Evolutionary conservation across 768 basidiomycete genomes (phyloP).

Genomic region (Tricholoma hemisulphureum): DNA sequence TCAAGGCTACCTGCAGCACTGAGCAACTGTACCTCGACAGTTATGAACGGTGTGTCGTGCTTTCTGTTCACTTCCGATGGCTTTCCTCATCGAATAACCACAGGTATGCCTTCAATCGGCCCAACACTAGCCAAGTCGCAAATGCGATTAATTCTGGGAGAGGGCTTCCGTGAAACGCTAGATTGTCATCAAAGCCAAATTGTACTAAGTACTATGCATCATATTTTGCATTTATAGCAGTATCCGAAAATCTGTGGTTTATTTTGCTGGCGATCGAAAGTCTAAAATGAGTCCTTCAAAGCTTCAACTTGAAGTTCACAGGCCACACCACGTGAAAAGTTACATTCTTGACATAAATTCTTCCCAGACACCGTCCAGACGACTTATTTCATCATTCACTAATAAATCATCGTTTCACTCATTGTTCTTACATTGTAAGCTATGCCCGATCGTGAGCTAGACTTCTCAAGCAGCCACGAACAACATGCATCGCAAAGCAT

Average conservation of each 20-base stretch:
- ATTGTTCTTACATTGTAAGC: too few species aligned
- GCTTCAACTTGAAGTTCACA: too few species aligned
- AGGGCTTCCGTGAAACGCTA: conserved; percentile 50
- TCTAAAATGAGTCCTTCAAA: too few species aligned
- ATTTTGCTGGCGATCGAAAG: not conserved
- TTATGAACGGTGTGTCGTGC: conserved; percentile 56
- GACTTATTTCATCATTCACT: too few species aligned
- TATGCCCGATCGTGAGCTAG: too few species aligned
- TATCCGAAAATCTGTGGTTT: not conserved
- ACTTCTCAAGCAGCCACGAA: too few species aligned
- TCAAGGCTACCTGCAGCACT: conserved; percentile 67
- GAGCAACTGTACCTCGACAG: conserved; percentile 67
- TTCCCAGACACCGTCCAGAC: too few species aligned
- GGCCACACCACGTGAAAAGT: too few species aligned
- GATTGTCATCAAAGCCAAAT: not conserved
- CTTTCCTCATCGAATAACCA: conserved; percentile 21
- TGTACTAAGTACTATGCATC: not conserved
- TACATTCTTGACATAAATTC: too few species aligned
- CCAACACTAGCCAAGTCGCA: conserved; percentile 75
- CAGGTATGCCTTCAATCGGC: conserved; percentile 76
- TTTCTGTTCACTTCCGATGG: not conserved
- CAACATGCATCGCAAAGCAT: too few species aligned
- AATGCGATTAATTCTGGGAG: conserved; percentile 71
- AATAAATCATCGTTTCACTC: too few species aligned
- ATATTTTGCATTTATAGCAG: not conserved